Base-by-base conservation (phyloP, 352 stramenopile genomes). In the Globisporangium sylvaticum region DNA sequence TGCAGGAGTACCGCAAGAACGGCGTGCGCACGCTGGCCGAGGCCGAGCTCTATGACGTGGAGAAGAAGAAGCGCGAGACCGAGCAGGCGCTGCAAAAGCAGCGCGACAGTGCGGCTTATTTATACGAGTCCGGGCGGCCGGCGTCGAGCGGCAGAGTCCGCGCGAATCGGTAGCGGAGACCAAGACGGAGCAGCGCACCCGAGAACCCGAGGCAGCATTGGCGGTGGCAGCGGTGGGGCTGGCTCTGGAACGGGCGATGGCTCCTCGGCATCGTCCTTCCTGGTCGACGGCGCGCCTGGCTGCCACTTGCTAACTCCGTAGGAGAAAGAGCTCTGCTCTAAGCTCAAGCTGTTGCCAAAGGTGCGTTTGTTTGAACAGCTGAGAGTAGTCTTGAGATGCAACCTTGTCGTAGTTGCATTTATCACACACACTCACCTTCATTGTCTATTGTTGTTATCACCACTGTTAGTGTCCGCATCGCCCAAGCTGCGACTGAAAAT, bases 1-100 rank as follows among this genome's bases (percentile, higher is more conserved):
- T 99, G 66, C 94, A 99, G 81, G 95, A 98, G 71, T 98, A 98
- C 77, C 93, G 96, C 50, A 89, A 94, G 54, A 96, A 98, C 57
- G 97, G 97, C 39, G 95, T 99, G 34, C 90, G 82, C 9, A 97
- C 96, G 31, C 80, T 99, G 9, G 92, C 88, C 0, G 96, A 99
- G 76, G 95, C 91, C 4, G 95, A 99, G 74, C 73, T 96, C 52
- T 98, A 98, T 69, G 96, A 99, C 70, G 82, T 90, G 15, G 94
- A 98, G 69, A 98, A 98, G 71, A 89, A 92, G 70, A 96, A 97
- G 65, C 87, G 92, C 1, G 90, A 98, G 62, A 87, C 92, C 32
- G 93, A 98, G 55, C 92, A 94, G 68, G 83, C 84, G 14, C 84
- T 97, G 44, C 84, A 93, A 65, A 94, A 92, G 69, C 86, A 96